These are phyloP conservation scores for Sarocladiaceae sp. DNA, from an alignment of 2,329 filamentous ascomycete species.

Conservation along the genomic window DNA sequence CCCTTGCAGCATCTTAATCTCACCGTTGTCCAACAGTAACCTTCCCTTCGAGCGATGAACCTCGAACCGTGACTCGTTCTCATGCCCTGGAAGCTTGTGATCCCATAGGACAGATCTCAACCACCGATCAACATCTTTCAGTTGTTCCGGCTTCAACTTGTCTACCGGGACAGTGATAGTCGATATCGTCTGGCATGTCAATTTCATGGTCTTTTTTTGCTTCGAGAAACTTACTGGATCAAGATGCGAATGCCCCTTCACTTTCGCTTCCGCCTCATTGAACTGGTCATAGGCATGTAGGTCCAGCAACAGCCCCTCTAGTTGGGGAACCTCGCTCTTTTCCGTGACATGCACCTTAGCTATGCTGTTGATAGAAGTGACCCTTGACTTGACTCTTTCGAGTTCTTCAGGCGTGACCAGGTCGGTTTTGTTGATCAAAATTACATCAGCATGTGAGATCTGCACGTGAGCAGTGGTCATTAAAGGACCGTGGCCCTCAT, in stretches of 20 bases:
- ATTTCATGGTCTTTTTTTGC: background rate
- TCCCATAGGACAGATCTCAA: slow-evolving; percentile 85
- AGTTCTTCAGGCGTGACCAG: slow-evolving; percentile 70
- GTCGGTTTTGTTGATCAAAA: slow-evolving; percentile 92
- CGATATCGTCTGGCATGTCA: slow-evolving; percentile 64
- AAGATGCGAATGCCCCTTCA: slow-evolving; percentile 83
- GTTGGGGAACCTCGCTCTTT: slow-evolving; percentile 71
- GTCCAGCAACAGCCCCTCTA: slow-evolving; percentile 85
- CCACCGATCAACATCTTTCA: slow-evolving; percentile 72
- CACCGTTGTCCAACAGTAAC: slow-evolving; percentile 60
- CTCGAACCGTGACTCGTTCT: slow-evolving; percentile 53
- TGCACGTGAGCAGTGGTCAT: slow-evolving; percentile 94
- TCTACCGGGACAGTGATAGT: slow-evolving; percentile 72
- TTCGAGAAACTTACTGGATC: slow-evolving; percentile 62
- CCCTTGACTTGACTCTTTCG: slow-evolving; percentile 61
- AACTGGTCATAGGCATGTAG: slow-evolving; percentile 90
- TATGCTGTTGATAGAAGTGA: slow-evolving; percentile 83
- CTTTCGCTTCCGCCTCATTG: slow-evolving; percentile 63
- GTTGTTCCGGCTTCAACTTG: slow-evolving; percentile 48
- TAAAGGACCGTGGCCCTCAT: slow-evolving; percentile 56
- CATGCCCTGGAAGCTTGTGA: slow-evolving; percentile 48
- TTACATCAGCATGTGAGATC: slow-evolving; percentile 92
- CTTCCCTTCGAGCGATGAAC: slow-evolving; percentile 87
- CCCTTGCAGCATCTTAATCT: slow-evolving; percentile 77
- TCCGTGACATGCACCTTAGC: slow-evolving; percentile 81